Conservation (phyloP, 768 basidiomycete genomes). For the Gloeopeniophorella convolvens region DNA sequence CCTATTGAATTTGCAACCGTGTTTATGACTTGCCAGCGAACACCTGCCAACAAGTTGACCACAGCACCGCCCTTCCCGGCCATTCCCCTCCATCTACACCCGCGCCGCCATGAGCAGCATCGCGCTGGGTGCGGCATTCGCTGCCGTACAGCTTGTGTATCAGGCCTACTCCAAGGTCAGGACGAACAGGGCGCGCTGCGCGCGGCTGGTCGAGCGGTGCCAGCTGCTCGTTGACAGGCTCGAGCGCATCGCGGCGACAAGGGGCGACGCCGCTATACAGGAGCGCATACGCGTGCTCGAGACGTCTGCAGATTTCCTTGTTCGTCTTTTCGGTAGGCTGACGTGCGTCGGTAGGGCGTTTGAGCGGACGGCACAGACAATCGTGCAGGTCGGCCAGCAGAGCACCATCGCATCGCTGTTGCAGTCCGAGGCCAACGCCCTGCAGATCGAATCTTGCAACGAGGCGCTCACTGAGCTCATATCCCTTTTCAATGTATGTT, state of each 20-base stretch:
- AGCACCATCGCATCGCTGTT: constrained; percentile 14
- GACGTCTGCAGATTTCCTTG: neutral
- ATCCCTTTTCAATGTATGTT: constrained; percentile 18
- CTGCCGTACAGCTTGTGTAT: constrained; percentile 20
- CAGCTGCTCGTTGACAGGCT: constrained; percentile 16
- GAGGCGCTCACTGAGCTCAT: constrained; percentile 17
- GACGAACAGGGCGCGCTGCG: constrained; percentile 18
- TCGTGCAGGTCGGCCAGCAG: constrained; percentile 17
- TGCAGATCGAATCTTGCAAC: constrained; percentile 18
- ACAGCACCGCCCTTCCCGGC: no score
- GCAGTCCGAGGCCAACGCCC: constrained; percentile 14
- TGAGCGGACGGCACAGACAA: constrained; percentile 11
- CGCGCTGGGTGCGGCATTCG: constrained; percentile 16
- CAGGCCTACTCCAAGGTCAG: constrained; percentile 18
- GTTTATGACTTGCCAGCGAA: neutral
- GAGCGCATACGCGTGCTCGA: constrained; percentile 17
- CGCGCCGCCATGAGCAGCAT: constrained; percentile 9
- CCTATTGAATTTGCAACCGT: neutral
- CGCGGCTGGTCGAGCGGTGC: constrained; percentile 20
- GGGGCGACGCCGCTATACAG: constrained; percentile 3
- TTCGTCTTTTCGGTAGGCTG: neutral
- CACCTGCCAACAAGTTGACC: neutral
- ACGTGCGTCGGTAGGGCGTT: constrained; percentile 7
- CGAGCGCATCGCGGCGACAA: constrained; percentile 7
- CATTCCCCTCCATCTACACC: neutral